Evolutionary conservation across 2,329 filamentous ascomycete species (phyloP), one percentile per base, ranked within the genome.

Genomic region (Trichoderma sp.): DNA sequence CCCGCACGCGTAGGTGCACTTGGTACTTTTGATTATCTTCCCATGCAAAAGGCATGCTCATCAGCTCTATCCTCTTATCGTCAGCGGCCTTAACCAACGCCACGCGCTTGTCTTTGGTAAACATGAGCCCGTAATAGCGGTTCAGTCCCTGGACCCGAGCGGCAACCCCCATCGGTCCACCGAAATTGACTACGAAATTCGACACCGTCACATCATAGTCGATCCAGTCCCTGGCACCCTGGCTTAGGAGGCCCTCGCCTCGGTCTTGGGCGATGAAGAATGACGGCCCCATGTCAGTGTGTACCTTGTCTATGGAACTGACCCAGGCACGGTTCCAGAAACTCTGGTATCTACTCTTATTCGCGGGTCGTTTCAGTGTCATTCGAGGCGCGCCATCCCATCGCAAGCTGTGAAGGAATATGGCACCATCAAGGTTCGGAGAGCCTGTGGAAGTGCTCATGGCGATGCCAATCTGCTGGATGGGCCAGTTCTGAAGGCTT

Each of bases 211-310:
- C 73, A 1, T 57, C 68, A 70, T 81, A 81, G 55, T 78, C 74
- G 2, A 39, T 64, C 80, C 80, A 81, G 6, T 79, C 78, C 0
- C 79, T 74, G n/a, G 79, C 80, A 3, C 80, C 80, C n/a, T 79
- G 76, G 64, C 64, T 74, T 2, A 80, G 67, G 4, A 81, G 68
- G 0, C 80, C 80, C 59, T 81, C 15, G 61, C 73, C 50, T 34
- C 65, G 67, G 8, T 32, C 63, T 17, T 72, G 63, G 9, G 72
- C 57, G 20, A 72, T 69, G 32, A 39, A 50, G 9, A 73, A 47
- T 17, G 70, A 57, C 11, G 12, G 64, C 17, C 43, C 43, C 43
- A 47, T 47, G 8, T 47, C 43, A n/a, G 55, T 26, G 11, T 68
- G 47, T 6, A 66, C 68, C 2, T 63, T 43, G 58, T 72, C 70